Percentiles rank a stretch among this genome's conserved stretches.
Conservation (phyloP, 2,329 filamentous ascomycete genomes). For the Fusarium torreyae region DNA sequence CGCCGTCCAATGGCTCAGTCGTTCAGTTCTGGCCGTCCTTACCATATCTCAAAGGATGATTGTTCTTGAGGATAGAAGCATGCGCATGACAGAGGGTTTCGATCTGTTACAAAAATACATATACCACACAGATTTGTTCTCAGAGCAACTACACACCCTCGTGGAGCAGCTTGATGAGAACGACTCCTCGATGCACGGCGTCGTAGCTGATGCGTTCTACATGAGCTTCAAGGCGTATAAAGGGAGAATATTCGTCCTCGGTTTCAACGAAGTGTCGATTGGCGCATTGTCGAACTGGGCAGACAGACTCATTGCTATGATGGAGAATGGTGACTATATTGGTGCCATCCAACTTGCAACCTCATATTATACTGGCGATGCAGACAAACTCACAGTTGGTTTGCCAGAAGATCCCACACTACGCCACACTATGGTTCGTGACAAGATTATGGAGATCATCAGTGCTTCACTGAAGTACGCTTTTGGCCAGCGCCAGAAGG, state of each 20-base stretch:
- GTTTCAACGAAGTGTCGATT: slow-evolving; percentile 93
- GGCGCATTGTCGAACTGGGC: slow-evolving; percentile 97
- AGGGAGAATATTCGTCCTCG: slow-evolving; percentile 89
- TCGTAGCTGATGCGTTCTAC: slow-evolving; percentile 96
- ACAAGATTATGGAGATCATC: slow-evolving; percentile 94
- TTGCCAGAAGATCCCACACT: slow-evolving; percentile 85
- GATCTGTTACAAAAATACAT: slow-evolving; percentile 94
- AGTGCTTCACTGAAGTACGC: slow-evolving; percentile 91
- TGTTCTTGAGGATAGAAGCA: slow-evolving; percentile 88
- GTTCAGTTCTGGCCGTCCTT: slow-evolving; percentile 90
- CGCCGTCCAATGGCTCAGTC: slow-evolving; percentile 95
- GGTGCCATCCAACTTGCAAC: slow-evolving; percentile 91
- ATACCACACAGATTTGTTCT: slow-evolving; percentile 92
- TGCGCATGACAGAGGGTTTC: slow-evolving; percentile 95
- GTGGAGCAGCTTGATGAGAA: slow-evolving; percentile 92
- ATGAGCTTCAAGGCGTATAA: slow-evolving; percentile 99
- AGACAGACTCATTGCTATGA: slow-evolving; percentile 90
- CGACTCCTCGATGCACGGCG: slow-evolving; percentile 91
- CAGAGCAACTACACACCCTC: slow-evolving; percentile 83
- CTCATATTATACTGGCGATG: slow-evolving; percentile 89
- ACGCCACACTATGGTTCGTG: slow-evolving; percentile 85
- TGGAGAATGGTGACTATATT: slow-evolving; percentile 98
- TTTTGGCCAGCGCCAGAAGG: slow-evolving; percentile 76
- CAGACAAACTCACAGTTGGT: slow-evolving; percentile 95
- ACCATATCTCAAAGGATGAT: slow-evolving; percentile 95